Evolutionary conservation across 768 basidiomycete species (phyloP).

Genomic region (Tylopilus rubrobrunneus): DNA sequence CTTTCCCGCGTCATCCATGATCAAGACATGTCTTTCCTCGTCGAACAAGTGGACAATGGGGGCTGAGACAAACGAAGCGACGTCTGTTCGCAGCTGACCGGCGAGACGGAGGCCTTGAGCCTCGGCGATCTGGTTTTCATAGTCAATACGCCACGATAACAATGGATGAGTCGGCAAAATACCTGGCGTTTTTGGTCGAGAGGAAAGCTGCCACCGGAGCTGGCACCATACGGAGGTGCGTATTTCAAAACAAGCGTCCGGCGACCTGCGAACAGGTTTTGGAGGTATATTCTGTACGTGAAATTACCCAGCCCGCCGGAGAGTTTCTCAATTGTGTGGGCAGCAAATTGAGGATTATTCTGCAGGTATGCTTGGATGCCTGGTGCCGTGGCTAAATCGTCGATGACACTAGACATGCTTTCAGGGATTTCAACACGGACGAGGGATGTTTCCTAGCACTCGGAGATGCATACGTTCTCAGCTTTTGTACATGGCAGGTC

Average conservation of each 20-base stretch:
- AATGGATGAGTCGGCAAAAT: conserved; percentile 1
- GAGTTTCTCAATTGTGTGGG: conserved; percentile 37
- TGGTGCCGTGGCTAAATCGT: conserved; percentile 28
- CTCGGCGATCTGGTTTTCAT: conserved; percentile 39
- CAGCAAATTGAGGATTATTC: conserved; percentile 42
- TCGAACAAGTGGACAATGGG: conserved; percentile 52
- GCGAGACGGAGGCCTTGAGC: conserved; percentile 49
- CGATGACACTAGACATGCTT: conserved; percentile 14
- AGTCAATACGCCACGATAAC: conserved; percentile 2
- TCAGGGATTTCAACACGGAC: not conserved
- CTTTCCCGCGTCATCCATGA: conserved; percentile 61
- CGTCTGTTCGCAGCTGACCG: conserved; percentile 27
- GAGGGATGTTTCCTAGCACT: not conserved
- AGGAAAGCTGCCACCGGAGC: conserved; percentile 18
- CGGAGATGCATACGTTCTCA: not conserved
- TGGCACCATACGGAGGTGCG: conserved; percentile 41
- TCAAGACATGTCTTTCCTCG: conserved; percentile 43
- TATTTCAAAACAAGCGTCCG: conserved; percentile 58
- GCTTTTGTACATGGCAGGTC: not conserved
- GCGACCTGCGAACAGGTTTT: conserved; percentile 36
- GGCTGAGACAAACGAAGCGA: conserved; percentile 40
- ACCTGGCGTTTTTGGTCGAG: conserved; percentile 55
- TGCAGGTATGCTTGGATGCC: conserved; percentile 42
- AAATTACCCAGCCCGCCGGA: conserved; percentile 56
- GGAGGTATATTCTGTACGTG: conserved; percentile 50